A percentile compares a stretch with the other conserved stretches of the same genome.
These are phyloP conservation scores for Populus trichocarpa DNA, from an alignment of 441 rosid species.

Conservation along the genomic window DNA sequence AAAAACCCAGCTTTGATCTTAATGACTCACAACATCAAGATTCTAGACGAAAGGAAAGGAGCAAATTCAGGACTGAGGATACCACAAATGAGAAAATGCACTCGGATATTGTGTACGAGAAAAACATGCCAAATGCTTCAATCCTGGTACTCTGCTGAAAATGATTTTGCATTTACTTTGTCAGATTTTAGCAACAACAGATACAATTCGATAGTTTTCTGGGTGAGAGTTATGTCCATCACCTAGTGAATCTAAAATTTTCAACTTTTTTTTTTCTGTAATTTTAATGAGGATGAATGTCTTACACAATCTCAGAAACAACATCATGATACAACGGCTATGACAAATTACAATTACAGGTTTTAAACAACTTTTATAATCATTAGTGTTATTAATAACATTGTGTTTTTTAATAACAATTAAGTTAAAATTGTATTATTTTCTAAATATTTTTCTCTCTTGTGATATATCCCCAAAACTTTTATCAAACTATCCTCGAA, in stretches of 20 bases:
- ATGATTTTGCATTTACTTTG: neutral
- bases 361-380: too few relatives aligned
- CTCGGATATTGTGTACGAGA: slow-evolving; percentile 20
- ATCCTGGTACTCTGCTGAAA: slow-evolving; percentile 21
- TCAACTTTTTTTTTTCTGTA: neutral
- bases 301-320: too few relatives aligned
- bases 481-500: too few relatives aligned
- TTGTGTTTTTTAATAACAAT: too few relatives aligned
- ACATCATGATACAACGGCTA: slow-evolving; percentile 16
- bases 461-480: too few relatives aligned
- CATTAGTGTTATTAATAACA: too few relatives aligned
- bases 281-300: slow-evolving; percentile 24
- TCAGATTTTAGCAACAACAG: neutral
- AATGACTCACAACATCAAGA: slow-evolving; percentile 15
- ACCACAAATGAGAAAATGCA: slow-evolving; percentile 26
- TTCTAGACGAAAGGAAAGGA: slow-evolving; percentile 42
- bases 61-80: slow-evolving; percentile 21
- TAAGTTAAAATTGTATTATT: too few relatives aligned
- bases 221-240: neutral
- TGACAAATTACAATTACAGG: too few relatives aligned
- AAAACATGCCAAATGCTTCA: slow-evolving; percentile 24
- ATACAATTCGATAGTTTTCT: neutral
- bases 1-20: too few relatives aligned
- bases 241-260: neutral
- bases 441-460: too few relatives aligned